phyloP scores from a whole-genome alignment of 2,329 filamentous ascomycete species.

The Colletotrichum melonis region DNA sequence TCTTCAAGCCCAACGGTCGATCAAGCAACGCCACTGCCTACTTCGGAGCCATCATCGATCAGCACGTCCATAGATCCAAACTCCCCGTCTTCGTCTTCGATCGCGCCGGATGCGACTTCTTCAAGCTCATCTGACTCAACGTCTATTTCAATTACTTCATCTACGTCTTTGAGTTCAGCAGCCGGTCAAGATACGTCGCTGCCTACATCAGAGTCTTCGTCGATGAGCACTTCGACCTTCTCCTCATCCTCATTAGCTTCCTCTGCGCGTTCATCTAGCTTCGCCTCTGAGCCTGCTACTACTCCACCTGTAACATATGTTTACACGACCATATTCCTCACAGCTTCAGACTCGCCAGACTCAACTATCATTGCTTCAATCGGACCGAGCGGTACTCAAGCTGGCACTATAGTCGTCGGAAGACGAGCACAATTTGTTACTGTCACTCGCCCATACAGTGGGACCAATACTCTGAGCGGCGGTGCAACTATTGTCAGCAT shows the following conservation, averaged over 20 bases:
- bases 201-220: neutral
- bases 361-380: conserved; percentile 11
- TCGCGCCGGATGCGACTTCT: neutral
- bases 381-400: neutral
- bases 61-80: neutral
- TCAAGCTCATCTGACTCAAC: neutral
- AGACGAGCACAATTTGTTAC: conserved; percentile 13
- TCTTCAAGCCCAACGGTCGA: neutral
- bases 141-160: neutral
- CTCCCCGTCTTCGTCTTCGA: neutral
- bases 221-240: neutral
- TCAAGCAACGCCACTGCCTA: neutral
- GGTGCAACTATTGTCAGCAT: conserved; percentile 20
- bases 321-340: conserved; percentile 23
- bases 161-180: neutral
- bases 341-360: neutral
- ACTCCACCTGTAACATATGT: neutral
- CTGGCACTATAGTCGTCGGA: conserved; percentile 16
- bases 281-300: conserved; percentile 10
- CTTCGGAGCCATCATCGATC: neutral
- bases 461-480: neutral
- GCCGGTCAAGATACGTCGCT: neutral
- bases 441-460: conserved; percentile 13
- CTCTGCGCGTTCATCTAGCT: neutral
- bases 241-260: neutral